Percentiles rank a stretch among this genome's conserved stretches.
These are phyloP conservation scores for Clitoria ternatea DNA, from an alignment of 306 rosid species.

Conservation along the genomic window DNA sequence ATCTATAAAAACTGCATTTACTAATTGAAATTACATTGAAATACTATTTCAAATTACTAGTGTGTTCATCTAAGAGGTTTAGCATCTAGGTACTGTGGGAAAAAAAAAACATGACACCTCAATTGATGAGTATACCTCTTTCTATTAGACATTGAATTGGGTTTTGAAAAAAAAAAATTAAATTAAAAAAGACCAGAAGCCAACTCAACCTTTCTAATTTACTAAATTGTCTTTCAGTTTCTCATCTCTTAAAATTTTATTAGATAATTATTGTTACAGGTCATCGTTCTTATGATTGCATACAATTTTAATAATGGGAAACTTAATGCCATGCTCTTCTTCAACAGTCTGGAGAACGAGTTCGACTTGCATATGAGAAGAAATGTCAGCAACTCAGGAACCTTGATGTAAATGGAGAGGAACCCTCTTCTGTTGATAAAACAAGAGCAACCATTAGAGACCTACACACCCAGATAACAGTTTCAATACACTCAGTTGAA, in stretches of 20 bases:
- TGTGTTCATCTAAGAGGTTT: neutral
- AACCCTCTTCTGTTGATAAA: conserved; percentile 60
- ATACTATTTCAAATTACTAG: neutral
- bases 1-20: neutral
- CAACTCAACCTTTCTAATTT: neutral
- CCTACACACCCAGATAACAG: conserved; percentile 76
- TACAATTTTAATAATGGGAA: conserved; percentile 9
- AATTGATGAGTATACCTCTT: neutral
- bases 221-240: neutral
- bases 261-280: conserved; percentile 7
- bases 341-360: conserved; percentile 76
- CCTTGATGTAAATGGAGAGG: conserved; percentile 73
- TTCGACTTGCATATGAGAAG: conserved; percentile 81
- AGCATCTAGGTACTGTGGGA: conserved; percentile 7
- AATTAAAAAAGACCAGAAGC: neutral
- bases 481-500: conserved; percentile 90
- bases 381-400: conserved; percentile 62
- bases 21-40: neutral
- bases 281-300: conserved; percentile 22
- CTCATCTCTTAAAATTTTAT: neutral
- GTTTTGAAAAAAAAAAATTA: neutral
- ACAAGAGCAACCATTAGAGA: conserved; percentile 73
- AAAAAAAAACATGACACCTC: conserved; percentile 13
- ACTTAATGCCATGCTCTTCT: conserved; percentile 28
- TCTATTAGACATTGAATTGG: neutral